Percentiles rank a stretch among this genome's conserved stretches.
phyloP scores from a whole-genome alignment of 1,139 yeast genomes.

The Diutina scorzettiae region DNA sequence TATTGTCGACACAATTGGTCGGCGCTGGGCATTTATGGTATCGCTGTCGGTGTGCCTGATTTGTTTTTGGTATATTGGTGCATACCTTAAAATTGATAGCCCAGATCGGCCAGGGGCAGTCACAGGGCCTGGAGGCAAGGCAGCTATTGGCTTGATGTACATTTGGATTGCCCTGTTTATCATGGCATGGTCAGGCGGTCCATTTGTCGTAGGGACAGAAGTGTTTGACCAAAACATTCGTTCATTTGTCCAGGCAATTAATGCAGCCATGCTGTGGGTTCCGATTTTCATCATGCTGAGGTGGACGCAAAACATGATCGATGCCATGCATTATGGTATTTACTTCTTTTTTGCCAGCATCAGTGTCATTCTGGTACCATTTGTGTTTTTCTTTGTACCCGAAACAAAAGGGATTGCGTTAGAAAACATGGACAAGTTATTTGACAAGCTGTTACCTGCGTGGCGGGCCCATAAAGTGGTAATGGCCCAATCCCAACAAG shows the following conservation, averaged over 20 bases:
- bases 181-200: conserved; percentile 34
- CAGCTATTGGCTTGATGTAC: conserved; percentile 33
- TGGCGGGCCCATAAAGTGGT: conserved; percentile 19
- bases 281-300: conserved; percentile 31
- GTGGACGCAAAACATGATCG: conserved; percentile 19
- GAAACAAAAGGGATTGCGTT: conserved; percentile 12
- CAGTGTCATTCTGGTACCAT: conserved; percentile 11
- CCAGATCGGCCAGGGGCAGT: conserved; percentile 11
- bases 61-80: conserved; percentile 34
- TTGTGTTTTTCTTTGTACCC: conserved; percentile 11
- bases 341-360: conserved; percentile 23
- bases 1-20: conserved; percentile 27
- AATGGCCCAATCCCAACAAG: conserved; percentile 11
- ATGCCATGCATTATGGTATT: conserved; percentile 26
- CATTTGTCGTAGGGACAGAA: conserved; percentile 32
- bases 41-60: conserved; percentile 25
- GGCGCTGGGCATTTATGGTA: conserved; percentile 28
- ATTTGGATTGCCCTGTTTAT: conserved; percentile 33
- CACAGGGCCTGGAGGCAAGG: conserved; percentile 30
- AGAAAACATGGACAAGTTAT: conserved; percentile 20
- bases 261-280: conserved; percentile 32
- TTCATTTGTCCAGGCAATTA: conserved; percentile 31
- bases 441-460: conserved; percentile 13
- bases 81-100: conserved; percentile 23
- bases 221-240: conserved; percentile 31